Percentiles rank a stretch among this genome's conserved stretches.
These are phyloP conservation scores for Salisapilia sapeloensis DNA, from an alignment of 352 stramenopile genomes.

Conservation along the genomic window DNA sequence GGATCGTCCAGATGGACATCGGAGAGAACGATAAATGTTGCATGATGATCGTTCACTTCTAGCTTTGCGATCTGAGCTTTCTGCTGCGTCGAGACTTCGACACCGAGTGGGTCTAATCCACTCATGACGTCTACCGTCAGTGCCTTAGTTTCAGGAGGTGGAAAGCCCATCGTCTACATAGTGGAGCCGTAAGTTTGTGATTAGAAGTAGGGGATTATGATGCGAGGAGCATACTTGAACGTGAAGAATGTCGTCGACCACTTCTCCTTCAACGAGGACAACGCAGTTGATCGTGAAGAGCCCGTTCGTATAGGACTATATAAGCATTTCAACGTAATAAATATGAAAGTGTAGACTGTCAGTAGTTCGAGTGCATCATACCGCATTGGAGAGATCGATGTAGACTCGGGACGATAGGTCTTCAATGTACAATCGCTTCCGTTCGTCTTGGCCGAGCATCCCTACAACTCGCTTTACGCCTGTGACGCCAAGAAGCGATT, in stretches of 20 bases:
- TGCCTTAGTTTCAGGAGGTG: slow-evolving; percentile 71
- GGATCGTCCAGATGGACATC: slow-evolving; percentile 89
- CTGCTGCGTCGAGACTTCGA: slow-evolving; percentile 69
- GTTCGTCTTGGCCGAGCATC: slow-evolving; percentile 75
- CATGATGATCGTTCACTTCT: slow-evolving; percentile 66
- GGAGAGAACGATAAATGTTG: slow-evolving; percentile 87
- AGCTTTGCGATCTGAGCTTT: slow-evolving; percentile 60
- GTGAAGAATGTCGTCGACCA: slow-evolving; percentile 85
- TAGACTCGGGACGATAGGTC: slow-evolving; percentile 72
- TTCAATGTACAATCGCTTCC: slow-evolving; percentile 59
- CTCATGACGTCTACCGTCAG: slow-evolving; percentile 60
- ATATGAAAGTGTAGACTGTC: neutral
- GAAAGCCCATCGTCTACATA: slow-evolving; percentile 75
- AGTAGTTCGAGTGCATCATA: slow-evolving; percentile 8
- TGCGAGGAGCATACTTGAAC: slow-evolving; percentile 38
- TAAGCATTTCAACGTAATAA: neutral
- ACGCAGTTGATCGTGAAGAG: slow-evolving; percentile 88
- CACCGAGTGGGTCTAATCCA: slow-evolving; percentile 60
- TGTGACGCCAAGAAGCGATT: slow-evolving; percentile 67
- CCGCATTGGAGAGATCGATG: slow-evolving; percentile 49
- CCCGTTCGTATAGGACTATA: slow-evolving; percentile 60
- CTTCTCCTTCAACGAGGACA: slow-evolving; percentile 85
- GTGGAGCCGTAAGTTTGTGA: neutral
- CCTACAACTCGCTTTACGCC: slow-evolving; percentile 66
- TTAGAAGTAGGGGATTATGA: slow-evolving; percentile 1